phyloP scores from a whole-genome alignment of 1,284 basidiomycete genomes.

The Pseudozyma sp. region DNA sequence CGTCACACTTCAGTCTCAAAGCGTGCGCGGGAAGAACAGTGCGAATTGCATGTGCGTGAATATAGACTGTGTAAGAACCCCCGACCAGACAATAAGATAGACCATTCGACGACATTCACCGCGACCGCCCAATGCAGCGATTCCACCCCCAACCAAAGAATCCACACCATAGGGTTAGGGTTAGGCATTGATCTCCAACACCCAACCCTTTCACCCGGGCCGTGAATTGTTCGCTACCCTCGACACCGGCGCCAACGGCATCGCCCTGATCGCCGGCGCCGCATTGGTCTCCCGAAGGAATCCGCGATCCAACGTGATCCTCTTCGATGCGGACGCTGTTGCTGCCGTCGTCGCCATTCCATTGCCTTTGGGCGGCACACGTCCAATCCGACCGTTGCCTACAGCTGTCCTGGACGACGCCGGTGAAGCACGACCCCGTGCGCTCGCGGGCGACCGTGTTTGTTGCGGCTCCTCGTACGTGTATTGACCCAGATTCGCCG shows the following conservation, averaged over 20 bases:
- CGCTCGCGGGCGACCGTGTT: background rate
- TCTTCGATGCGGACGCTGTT: conserved; percentile 4
- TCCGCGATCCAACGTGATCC: conserved; percentile 15
- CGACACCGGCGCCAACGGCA: conserved; percentile 18
- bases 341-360: background rate
- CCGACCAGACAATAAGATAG: no score
- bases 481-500: conserved; percentile 26
- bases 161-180: conserved; percentile 1
- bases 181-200: background rate
- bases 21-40: no score
- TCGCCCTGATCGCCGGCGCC: conserved; percentile 12
- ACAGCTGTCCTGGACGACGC: background rate
- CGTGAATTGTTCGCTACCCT: conserved; percentile 19
- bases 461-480: conserved; percentile 17
- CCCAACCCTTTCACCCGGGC: conserved; percentile 5
- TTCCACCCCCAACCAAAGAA: no score
- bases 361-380: conserved; percentile 4
- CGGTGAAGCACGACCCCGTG: background rate
- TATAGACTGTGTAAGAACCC: no score
- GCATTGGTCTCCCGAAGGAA: conserved; percentile 6
- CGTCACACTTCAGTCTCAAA: no score
- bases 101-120: no score
- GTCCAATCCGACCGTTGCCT: background rate
- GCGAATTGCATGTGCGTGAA: no score
- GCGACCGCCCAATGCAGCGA: no score